A percentile compares a stretch with the other conserved stretches of the same genome.
These are phyloP conservation scores for Lichtheimia ramosa DNA, from an alignment of 371 early-diverging fungal species.

Conservation along the genomic window DNA sequence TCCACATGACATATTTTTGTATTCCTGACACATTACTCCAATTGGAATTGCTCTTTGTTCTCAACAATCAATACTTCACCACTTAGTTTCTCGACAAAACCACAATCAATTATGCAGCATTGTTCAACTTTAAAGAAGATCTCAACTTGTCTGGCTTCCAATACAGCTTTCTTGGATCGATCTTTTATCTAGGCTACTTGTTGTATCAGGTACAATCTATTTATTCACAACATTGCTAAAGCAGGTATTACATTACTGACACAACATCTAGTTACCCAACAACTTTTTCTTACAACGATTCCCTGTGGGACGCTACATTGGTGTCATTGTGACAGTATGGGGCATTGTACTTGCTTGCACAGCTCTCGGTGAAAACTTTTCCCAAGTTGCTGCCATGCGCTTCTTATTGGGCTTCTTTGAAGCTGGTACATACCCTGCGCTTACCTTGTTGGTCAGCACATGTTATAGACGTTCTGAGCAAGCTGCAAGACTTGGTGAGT, in stretches of 20 bases:
- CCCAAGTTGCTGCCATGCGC: slow-evolving; percentile 38
- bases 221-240: background rate
- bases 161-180: slow-evolving; percentile 32
- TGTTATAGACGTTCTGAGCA: slow-evolving; percentile 40
- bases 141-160: slow-evolving; percentile 22
- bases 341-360: slow-evolving; percentile 29
- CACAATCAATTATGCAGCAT: slow-evolving; percentile 37
- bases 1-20: background rate
- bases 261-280: slow-evolving; percentile 33
- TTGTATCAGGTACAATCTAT: slow-evolving; percentile 27
- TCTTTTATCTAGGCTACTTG: slow-evolving; percentile 44
- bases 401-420: slow-evolving; percentile 37
- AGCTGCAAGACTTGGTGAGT: slow-evolving; percentile 28
- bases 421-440: slow-evolving; percentile 29
- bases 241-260: background rate
- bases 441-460: slow-evolving; percentile 35
- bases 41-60: background rate
- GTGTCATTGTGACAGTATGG: slow-evolving; percentile 34
- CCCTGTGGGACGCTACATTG: slow-evolving; percentile 33
- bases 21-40: background rate
- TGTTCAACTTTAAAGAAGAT: slow-evolving; percentile 30
- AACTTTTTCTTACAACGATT: slow-evolving; percentile 39
- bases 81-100: slow-evolving; percentile 46
- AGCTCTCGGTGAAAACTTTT: slow-evolving; percentile 24
- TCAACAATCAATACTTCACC: too few species aligned